Percentiles rank a stretch among this genome's conserved stretches.
Conservation (phyloP, 2,329 filamentous ascomycete genomes). For the Metarhizium album region DNA sequence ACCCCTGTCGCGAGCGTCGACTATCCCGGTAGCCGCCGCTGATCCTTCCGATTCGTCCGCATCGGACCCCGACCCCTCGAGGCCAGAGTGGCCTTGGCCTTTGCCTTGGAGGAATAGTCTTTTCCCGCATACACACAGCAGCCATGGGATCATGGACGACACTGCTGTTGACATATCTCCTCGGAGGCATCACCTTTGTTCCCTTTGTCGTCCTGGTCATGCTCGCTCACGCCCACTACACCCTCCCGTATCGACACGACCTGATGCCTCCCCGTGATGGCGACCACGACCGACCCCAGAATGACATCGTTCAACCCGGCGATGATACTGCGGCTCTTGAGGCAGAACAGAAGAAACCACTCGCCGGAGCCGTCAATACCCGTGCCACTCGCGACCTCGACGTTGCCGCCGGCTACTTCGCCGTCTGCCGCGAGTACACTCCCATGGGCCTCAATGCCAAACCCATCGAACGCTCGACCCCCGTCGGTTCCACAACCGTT, state of each 20-base stretch:
- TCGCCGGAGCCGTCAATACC: conserved; percentile 48
- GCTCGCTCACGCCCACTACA: conserved; percentile 57
- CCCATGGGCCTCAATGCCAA: conserved; percentile 88
- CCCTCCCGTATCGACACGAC: conserved; percentile 46
- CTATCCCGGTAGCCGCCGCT: neutral
- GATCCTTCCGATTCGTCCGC: neutral
- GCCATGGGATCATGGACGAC: conserved; percentile 40
- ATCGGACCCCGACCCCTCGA: neutral
- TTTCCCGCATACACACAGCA: neutral
- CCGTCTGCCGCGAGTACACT: conserved; percentile 87
- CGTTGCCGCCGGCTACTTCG: conserved; percentile 84
- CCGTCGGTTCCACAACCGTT: conserved; percentile 63
- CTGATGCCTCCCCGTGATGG: conserved; percentile 18
- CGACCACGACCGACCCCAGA: conserved; percentile 12
- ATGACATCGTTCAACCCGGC: conserved; percentile 41
- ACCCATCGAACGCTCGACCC: conserved; percentile 76
- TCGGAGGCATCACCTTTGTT: conserved; percentile 82
- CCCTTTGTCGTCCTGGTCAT: conserved; percentile 56
- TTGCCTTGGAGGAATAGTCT: neutral
- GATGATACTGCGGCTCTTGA: conserved; percentile 58
- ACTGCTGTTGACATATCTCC: conserved; percentile 66
- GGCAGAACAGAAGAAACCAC: conserved; percentile 42
- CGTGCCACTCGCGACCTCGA: conserved; percentile 53
- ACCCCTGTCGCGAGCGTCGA: neutral
- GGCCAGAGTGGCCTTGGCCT: neutral